Base-by-base conservation (phyloP, 441 rosid species). In the Manihot esculenta region DNA sequence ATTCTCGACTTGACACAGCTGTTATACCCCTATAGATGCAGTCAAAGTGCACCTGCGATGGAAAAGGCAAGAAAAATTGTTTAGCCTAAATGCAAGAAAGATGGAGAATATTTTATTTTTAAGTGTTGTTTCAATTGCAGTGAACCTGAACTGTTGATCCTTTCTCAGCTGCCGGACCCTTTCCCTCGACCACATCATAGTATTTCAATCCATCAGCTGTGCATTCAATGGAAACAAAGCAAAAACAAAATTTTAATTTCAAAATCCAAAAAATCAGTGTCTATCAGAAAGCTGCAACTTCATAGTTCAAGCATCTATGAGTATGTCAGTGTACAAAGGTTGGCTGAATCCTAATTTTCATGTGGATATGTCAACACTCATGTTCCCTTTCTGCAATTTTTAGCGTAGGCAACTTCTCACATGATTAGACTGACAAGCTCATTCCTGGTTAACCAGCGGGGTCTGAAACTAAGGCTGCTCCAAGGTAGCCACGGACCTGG, bases 141-240 rank as follows among this genome's bases (percentile, higher is more conserved):
- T 71, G 72, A 72, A 90, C 97, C 93, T 82, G 89, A 76, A 86
- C 96, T n/a, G 90, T 92, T 63, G 89, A 80, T 81, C 97, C 97
- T 56, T 84, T 75, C 64, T 86, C 89, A 12, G 97, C 98, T 50
- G 85, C 76, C 18, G 87, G 84, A 60, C 97, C 97, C 64, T 92
- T 92, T 3, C 99, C 98, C 82, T 85, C 92, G 10, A 81, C 83
- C 71, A 92, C 33, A 85, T 94, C 99, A 72, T 89, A 94, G 82
- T 79, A 92, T 70, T 87, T 92, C 83, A 92, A 79, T 30, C 98
- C 98, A 67, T 89, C 87, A 74, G 97, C 96, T 89, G 88, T 74
- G 47, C 20, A 48, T 64, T 75, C 64, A 73, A 44, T 55, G 41
- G 55, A n/a, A 41, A 65, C 45, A 65, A 53, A 44, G 49, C 26